Conservation (phyloP, 768 basidiomycete species). For the Pisolithus sp. region DNA sequence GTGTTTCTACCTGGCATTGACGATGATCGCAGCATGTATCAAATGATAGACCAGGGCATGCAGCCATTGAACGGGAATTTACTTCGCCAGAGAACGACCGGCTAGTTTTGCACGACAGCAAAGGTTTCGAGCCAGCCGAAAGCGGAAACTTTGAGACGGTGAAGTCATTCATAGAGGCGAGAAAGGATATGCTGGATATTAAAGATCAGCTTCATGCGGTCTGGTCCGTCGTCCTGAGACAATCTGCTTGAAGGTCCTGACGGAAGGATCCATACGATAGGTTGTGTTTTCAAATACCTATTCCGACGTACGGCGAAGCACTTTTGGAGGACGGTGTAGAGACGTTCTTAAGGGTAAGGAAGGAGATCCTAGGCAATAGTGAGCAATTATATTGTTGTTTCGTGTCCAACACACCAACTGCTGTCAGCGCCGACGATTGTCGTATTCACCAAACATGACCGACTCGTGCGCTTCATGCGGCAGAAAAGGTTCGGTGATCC, state of each 20-base stretch:
- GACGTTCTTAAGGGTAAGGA: not conserved
- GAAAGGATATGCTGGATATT: not conserved
- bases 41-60: not conserved
- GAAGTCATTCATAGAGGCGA: conserved; percentile 3
- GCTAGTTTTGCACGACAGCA: conserved; percentile 12
- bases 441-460: conserved; percentile 3
- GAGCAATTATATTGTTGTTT: not conserved
- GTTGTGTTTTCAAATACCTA: conserved; percentile 1
- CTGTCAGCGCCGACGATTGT: not conserved
- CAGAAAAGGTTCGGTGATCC: not conserved
- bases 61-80: conserved; percentile 6
- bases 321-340: not conserved
- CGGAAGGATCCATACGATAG: not conserved
- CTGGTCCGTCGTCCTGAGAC: conserved; percentile 2
- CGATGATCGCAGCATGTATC: not conserved
- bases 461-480: not conserved
- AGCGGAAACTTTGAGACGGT: conserved; percentile 1
- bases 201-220: conserved; percentile 9
- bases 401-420: not conserved
- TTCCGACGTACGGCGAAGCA: not conserved
- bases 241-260: not conserved
- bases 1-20: not conserved
- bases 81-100: conserved; percentile 5
- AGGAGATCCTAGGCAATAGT: conserved; percentile 2
- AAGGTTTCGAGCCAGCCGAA: conserved; percentile 11